Evolutionary conservation across 2,329 filamentous ascomycete species (phyloP), one percentile per base, ranked within the genome.

Genomic region (Exophiala xenobiotica): DNA sequence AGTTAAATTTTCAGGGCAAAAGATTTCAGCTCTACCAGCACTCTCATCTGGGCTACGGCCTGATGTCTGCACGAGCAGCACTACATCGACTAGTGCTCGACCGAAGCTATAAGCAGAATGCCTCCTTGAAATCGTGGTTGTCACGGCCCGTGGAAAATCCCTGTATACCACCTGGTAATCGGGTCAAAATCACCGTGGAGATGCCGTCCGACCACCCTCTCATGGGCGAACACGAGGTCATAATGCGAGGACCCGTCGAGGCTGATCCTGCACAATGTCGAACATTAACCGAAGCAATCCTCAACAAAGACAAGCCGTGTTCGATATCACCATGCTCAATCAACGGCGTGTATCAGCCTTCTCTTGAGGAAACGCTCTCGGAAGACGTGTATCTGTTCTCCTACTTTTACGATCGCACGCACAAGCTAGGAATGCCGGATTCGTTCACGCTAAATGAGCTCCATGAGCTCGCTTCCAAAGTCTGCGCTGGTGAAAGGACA

Each of bases 381-480:
- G 92, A 97, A 71, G 91, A 96, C 64, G 83, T 97, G 31, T 99
- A 92, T 74, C 90, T 96, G 62, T 92, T 99, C 73, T 95, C 89
- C 23, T 99, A 95, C 80, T 99, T 99, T 74, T 96, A 87, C 74
- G 93, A 99, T 76, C 91, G 95, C 65, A 95, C 88, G 19, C 82
- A 88, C 69, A 88, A 90, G 3, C 82, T 99, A 8, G 95, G 95
- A 61, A 97, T 99, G 90, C 93, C 93, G 12, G 90, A 96, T 61
- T 91, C 88, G 4, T 99, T 97, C 72, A 96, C 91, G 1, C 76
- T 99, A 26, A 82, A 85, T 43, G 93, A 99, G 75, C 80, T 99
- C 65, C 86, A 91, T 65, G 88, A 95, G 55, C 81, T 97, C 14
- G 84, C 93, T 0, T 78, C 83, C 59, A 86, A 86, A 33, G 95